These are phyloP conservation scores for Pascua sp. DNA, from an alignment of 1,284 basidiomycete genomes.

Conservation along the genomic window DNA sequence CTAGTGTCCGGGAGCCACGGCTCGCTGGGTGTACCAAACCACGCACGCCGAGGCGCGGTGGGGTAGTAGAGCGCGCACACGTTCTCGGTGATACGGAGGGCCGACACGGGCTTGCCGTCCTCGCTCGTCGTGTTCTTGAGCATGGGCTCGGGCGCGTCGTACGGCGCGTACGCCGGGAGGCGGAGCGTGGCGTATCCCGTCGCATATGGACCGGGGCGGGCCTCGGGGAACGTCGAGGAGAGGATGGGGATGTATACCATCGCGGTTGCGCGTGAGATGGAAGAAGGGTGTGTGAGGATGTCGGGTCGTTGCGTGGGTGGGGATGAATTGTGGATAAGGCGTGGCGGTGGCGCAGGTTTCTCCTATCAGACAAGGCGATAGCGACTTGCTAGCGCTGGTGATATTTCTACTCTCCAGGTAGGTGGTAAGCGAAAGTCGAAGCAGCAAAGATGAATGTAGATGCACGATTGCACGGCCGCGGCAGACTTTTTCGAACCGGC, in stretches of 20 bases:
- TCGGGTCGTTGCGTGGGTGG: too few species aligned
- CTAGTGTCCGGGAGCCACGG: neutral
- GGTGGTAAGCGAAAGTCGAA: too few species aligned
- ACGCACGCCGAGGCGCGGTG: constrained; percentile 7
- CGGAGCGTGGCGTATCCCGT: neutral
- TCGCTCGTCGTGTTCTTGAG: neutral
- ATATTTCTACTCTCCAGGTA: too few species aligned
- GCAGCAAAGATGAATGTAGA: too few species aligned
- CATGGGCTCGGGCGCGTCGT: neutral
- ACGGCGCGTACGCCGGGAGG: neutral
- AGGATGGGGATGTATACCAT: constrained; percentile 3
- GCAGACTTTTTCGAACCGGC: too few species aligned
- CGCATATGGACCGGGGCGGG: neutral
- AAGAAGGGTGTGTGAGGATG: neutral
- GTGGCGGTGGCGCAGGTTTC: too few species aligned
- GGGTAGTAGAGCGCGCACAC: constrained; percentile 42
- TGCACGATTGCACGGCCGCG: too few species aligned
- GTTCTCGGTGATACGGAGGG: constrained; percentile 25
- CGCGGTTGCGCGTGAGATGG: too few species aligned
- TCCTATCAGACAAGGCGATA: too few species aligned
- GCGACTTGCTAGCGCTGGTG: too few species aligned
- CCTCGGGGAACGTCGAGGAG: neutral
- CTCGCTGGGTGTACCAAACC: constrained; percentile 8
- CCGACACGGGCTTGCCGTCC: constrained; percentile 20
- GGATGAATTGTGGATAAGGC: too few species aligned